Evolutionary conservation across 805 yeast genomes (phyloP), one percentile per base, ranked within the genome.

Genomic region (Yamadazyma paraphyllophila): DNA sequence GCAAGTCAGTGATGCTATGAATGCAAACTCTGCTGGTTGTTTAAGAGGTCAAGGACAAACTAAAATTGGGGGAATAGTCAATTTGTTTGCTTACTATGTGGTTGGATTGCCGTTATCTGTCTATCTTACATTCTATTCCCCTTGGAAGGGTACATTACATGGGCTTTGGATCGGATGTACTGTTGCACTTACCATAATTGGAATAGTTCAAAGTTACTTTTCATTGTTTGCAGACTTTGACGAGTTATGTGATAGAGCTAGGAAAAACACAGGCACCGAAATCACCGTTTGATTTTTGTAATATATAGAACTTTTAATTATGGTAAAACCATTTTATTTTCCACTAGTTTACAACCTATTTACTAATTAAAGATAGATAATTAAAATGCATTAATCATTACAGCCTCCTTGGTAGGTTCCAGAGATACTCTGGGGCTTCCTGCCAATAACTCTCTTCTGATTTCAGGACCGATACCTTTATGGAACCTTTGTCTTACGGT

Each of bases 401-500:
- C 55, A 5, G 69, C 68, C 42, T 68, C 73, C 41, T 64, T 62
- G 2, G 49, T 39, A 14, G 56, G 51, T n/a, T 51, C 48, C 24
- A 58, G 52, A 31, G 61, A 59, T 39, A 74, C 73, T 69, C 94
- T 81, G 44, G 88, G 80, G 39, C 74, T 76, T 46, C 98, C 98
- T 15, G 97, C 96, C 52, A 87, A 69, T 52, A 94, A 74, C 63
- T 94, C 99, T 59, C 97, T 81, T 69, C 98, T 81, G 43, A 92
- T 89, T 63, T 92, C 99, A 2, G 96, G 96, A 2, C 97, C 91
- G 48, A 94, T 87, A 24, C 83, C 86, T 49, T 75, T 85, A 62
- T 94, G 99, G 41, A 83, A 84, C 67, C 96, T 85, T 62, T 85
- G 91, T 68, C 96, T 84, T 14, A 90, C 80, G 4, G 96, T 91